These are phyloP conservation scores for Botryotinia calthae DNA, from an alignment of 2,329 filamentous ascomycete genomes.

Conservation along the genomic window DNA sequence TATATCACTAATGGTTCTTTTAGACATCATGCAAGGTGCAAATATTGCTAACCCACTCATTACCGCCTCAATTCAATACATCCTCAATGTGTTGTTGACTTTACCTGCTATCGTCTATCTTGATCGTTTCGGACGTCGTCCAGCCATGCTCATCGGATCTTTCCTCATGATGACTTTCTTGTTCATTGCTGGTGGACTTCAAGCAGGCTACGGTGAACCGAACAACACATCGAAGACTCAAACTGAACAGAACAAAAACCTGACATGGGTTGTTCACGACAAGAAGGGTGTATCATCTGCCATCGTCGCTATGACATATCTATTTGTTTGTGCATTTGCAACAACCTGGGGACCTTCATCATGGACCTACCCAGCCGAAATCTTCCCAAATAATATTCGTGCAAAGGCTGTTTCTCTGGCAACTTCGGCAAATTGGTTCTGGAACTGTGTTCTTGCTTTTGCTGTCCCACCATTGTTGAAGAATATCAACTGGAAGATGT, in stretches of 20 bases:
- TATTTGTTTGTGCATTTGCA: constrained; percentile 69
- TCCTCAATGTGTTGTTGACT: constrained; percentile 78
- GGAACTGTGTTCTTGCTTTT: constrained; percentile 65
- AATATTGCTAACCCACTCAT: constrained; percentile 57
- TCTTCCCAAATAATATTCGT: constrained; percentile 66
- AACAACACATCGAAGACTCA: constrained; percentile 42
- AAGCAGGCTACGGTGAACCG: constrained; percentile 56
- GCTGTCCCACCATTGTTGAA: constrained; percentile 50
- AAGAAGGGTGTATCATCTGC: constrained; percentile 44
- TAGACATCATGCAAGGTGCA: constrained; percentile 66
- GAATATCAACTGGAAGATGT: constrained; percentile 50
- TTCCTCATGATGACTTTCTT: constrained; percentile 61
- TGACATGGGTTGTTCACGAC: constrained; percentile 56
- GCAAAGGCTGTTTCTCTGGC: constrained; percentile 73
- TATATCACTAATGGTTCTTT: background rate
- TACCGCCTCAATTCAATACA: constrained; percentile 67
- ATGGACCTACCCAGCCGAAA: constrained; percentile 63
- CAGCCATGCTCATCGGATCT: constrained; percentile 59
- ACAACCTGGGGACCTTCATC: constrained; percentile 53
- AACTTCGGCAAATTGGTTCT: constrained; percentile 72
- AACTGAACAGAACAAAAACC: constrained; percentile 45
- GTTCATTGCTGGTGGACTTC: constrained; percentile 60
- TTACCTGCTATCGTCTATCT: constrained; percentile 72
- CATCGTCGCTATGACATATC: constrained; percentile 50
- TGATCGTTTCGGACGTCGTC: constrained; percentile 72